phyloP scores from a whole-genome alignment of 208 protist genomes.

The Wallacemonas sp. region DNA sequence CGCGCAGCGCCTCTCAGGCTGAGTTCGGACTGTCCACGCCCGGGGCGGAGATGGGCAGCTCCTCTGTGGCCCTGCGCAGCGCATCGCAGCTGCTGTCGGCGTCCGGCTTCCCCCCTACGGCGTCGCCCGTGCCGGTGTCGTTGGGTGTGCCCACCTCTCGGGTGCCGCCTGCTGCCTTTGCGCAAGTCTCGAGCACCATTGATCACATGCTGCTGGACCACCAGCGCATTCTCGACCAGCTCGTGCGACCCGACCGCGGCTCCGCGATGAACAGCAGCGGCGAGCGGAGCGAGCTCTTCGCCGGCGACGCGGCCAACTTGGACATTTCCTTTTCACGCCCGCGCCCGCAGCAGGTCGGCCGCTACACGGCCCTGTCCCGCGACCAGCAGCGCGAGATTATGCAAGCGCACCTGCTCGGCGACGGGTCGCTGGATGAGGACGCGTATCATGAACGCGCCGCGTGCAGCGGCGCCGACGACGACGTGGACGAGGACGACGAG shows the following conservation, averaged over 20 bases:
- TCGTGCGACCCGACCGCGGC: constrained; percentile 38
- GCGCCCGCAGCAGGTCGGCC: not conserved
- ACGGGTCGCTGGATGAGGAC: constrained; percentile 1
- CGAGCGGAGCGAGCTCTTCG: constrained; percentile 11
- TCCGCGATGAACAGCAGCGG: not conserved
- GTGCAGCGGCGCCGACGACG: constrained; percentile 17
- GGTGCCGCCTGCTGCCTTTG: constrained; percentile 26
- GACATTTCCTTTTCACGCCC: constrained; percentile 5
- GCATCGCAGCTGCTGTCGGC: not conserved
- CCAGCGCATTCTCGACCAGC: constrained; percentile 52
- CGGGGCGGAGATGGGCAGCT: not conserved
- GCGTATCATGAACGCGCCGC: not conserved
- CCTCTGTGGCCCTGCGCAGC: not conserved
- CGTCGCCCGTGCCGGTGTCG: not conserved
- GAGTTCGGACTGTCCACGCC: too few species aligned
- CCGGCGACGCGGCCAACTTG: not conserved
- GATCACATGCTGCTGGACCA: constrained; percentile 82
- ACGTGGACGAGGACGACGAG: constrained; percentile 21
- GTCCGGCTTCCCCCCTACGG: not conserved
- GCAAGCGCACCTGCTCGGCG: constrained; percentile 16
- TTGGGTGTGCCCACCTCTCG: not conserved
- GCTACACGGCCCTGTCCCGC: constrained; percentile 5
- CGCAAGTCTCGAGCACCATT: constrained; percentile 42
- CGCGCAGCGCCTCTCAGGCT: too few species aligned
- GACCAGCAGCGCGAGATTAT: constrained; percentile 10